Evolutionary conservation across 306 rosid genomes (phyloP).

Genomic region (Spatholobus suberectus): DNA sequence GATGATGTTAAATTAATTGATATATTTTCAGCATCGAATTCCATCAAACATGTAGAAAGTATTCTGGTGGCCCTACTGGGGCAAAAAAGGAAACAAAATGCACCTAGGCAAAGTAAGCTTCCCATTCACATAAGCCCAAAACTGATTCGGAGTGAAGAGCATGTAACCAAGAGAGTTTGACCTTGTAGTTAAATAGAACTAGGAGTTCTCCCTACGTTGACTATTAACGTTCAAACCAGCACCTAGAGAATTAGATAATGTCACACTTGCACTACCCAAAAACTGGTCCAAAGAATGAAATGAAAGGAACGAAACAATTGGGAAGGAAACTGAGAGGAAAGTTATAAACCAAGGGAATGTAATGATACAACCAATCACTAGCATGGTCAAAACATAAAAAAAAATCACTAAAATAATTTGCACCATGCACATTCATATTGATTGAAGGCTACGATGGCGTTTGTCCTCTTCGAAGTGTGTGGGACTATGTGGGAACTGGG

Average conservation of each 20-base stretch:
- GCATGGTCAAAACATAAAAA: conserved; percentile 34
- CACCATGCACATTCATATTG: not conserved
- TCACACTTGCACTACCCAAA: not conserved
- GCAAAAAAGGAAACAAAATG: not conserved
- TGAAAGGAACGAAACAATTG: conserved; percentile 16
- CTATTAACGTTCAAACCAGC: not conserved
- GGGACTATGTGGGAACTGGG: not conserved
- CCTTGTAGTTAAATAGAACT: not conserved
- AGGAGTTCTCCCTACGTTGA: conserved; percentile 13
- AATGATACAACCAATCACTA: conserved; percentile 32
- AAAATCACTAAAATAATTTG: conserved; percentile 6
- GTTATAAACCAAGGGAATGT: conserved; percentile 10
- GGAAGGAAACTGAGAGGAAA: conserved; percentile 16
- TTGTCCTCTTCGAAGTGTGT: conserved; percentile 6
- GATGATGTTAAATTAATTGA: conserved; percentile 4
- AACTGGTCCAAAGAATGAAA: conserved; percentile 38
- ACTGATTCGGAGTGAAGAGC: not conserved
- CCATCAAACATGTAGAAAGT: conserved; percentile 32
- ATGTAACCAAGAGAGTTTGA: not conserved
- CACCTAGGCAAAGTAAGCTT: not conserved
- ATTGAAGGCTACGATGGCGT: not conserved
- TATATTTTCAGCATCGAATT: not conserved
- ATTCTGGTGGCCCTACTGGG: conserved; percentile 12
- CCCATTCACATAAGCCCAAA: not conserved
- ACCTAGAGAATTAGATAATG: not conserved